Evolutionary conservation across 345 rosid genomes (phyloP).

Genomic region (Euphorbia peplus): DNA sequence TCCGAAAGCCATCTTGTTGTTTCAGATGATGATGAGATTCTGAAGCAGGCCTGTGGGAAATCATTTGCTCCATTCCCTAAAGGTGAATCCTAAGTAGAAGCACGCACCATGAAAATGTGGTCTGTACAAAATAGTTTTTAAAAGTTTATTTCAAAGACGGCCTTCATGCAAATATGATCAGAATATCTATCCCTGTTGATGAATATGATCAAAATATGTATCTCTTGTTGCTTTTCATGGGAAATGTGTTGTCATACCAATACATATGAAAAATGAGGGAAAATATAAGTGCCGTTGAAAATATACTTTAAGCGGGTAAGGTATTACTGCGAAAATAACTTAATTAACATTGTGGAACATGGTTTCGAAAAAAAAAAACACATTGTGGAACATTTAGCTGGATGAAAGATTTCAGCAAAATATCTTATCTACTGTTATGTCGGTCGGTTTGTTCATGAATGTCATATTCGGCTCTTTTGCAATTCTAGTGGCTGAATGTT

Average conservation of each 20-base stretch:
- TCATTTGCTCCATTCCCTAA: constrained; percentile 95
- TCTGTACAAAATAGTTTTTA: background rate
- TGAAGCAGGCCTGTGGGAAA: constrained; percentile 83
- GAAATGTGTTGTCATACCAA: background rate
- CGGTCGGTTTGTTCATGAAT: background rate
- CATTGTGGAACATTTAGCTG: background rate
- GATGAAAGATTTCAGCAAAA: background rate
- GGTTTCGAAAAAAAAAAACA: too few relatives aligned
- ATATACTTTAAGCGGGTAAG: background rate
- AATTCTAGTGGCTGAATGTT: background rate
- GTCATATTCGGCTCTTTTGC: background rate
- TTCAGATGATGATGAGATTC: constrained; percentile 61
- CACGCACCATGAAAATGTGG: background rate
- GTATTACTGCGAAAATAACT: background rate
- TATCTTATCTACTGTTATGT: too few relatives aligned
- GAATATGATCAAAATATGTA: too few relatives aligned
- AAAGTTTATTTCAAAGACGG: background rate
- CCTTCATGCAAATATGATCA: background rate
- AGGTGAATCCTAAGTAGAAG: constrained; percentile 38
- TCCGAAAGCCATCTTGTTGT: constrained; percentile 74
- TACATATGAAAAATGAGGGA: background rate
- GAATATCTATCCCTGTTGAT: too few relatives aligned
- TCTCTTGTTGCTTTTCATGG: background rate
- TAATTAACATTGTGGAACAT: background rate
- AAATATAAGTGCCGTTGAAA: background rate